Percentiles rank a stretch among this genome's conserved stretches.
Evolutionary conservation across 148 eudicot species (phyloP).

Genomic region (Rhododendron simsii): DNA sequence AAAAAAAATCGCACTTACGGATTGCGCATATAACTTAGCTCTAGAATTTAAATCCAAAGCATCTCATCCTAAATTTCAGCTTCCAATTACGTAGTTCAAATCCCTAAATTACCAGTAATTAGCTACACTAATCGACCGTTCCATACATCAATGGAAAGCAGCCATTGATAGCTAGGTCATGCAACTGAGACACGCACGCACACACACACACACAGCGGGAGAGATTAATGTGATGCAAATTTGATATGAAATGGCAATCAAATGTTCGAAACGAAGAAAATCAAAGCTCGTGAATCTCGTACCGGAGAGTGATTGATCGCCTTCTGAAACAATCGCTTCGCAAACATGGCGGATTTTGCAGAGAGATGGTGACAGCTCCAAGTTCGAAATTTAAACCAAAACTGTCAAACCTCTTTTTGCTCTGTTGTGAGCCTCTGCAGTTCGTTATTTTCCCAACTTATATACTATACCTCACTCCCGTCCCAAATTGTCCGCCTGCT

Average conservation of each 20-base stretch:
- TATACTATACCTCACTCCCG: no score
- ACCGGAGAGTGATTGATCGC: constrained; percentile 19
- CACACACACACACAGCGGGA: no score
- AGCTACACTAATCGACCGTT: not conserved
- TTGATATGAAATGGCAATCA: not conserved
- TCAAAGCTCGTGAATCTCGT: not conserved
- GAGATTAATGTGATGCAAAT: not conserved
- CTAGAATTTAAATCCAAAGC: not conserved
- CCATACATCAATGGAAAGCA: not conserved
- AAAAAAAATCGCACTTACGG: not conserved
- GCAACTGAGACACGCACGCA: not conserved
- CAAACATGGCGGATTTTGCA: constrained; percentile 26
- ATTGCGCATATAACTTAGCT: not conserved
- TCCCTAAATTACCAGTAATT: not conserved
- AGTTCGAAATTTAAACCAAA: not conserved
- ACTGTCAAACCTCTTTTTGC: not conserved
- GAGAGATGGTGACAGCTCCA: not conserved
- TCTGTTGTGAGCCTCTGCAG: not conserved
- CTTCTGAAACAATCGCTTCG: constrained; percentile 37
- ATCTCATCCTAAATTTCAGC: not conserved
- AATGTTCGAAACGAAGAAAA: not conserved
- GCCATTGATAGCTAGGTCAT: not conserved
- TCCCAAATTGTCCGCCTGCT: no score
- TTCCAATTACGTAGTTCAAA: not conserved
- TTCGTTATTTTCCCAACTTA: not conserved